Base-by-base conservation (phyloP, 176 grass and related monocot genomes). In the Oropetium thomaeum region DNA sequence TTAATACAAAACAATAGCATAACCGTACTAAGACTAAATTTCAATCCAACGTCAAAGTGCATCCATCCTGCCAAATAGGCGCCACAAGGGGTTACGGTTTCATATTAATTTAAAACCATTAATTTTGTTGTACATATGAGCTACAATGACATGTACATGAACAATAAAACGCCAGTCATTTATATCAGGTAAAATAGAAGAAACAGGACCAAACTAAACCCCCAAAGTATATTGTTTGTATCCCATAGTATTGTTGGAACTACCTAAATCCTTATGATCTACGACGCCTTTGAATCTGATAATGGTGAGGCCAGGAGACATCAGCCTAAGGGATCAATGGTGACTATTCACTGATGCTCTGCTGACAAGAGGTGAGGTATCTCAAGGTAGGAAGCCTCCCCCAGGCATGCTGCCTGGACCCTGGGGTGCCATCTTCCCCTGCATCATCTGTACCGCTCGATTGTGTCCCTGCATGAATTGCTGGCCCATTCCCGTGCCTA, bases 361-460 rank as follows among this genome's bases (percentile, higher is more conserved):
- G 53, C 28, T 51, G 8, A 38, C 10, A 26, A 9, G 43, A n/a
- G 7, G 23, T 60, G 43, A n/a, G 7, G 23, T 60, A 33, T 70
- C 61, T 86, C 76, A 92, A 65, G 90, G 78, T 71, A 87, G 69
- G 67, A 87, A 89, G 30, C 80, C 87, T 63, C 86, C 87, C 61
- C 90, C 90, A 39, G 90, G 66, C 84, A 93, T 89, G 64, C 34
- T 85, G 9, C 81, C 63, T 7, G 73, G 82, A 20, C 91, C 87
- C 45, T 91, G 75, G 4, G 72, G 80, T 16, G 77, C 2, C 23
- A 89, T 70, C 80, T 88, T 96, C 14, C 87, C 89, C 77, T 91
- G 91, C 67, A 92, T 86, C 91, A 99, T 87, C 54, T 93, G 90
- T 31, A 87, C 84, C 0, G 85, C 41, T 61, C 91, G 83, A 47